Conservation (phyloP, 768 basidiomycete genomes). For the Fistulinella prunicolor region DNA sequence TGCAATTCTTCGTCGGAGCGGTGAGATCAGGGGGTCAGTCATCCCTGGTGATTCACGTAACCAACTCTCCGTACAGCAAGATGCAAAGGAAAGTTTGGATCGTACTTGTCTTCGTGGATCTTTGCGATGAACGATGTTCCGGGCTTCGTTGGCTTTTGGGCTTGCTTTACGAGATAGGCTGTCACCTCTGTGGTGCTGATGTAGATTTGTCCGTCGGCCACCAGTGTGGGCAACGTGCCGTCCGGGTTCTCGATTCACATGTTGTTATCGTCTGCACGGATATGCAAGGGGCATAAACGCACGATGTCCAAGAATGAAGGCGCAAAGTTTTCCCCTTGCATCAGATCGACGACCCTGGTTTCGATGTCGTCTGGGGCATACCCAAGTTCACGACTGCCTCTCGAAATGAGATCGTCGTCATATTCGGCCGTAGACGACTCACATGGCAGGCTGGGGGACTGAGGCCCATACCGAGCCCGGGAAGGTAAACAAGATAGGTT, state of each 20-base stretch:
- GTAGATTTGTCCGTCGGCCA: constrained; percentile 34
- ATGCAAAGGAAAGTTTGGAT: constrained; percentile 52
- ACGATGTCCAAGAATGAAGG: constrained; percentile 45
- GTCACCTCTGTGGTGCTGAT: constrained; percentile 42
- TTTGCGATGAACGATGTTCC: constrained; percentile 36
- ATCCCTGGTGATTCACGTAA: not conserved
- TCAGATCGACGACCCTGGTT: constrained; percentile 38
- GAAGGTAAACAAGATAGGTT: constrained; percentile 37
- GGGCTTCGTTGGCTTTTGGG: constrained; percentile 35
- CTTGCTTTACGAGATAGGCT: constrained; percentile 39
- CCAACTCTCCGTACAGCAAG: constrained; percentile 33
- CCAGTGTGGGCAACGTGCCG: constrained; percentile 44
- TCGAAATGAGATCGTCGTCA: not conserved
- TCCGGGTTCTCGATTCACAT: constrained; percentile 31
- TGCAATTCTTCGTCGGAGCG: constrained; percentile 46
- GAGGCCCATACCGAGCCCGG: constrained; percentile 40
- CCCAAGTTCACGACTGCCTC: constrained; percentile 42
- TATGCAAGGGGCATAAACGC: not conserved
- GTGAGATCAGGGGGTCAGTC: constrained; percentile 20
- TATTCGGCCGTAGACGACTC: constrained; percentile 4
- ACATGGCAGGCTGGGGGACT: constrained; percentile 43
- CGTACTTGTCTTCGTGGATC: constrained; percentile 44
- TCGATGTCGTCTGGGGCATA: constrained; percentile 37
- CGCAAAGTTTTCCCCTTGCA: constrained; percentile 46
- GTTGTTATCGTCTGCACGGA: constrained; percentile 18